Base-by-base conservation (phyloP, 306 rosid genomes). In the Abrus pulchellus region DNA sequence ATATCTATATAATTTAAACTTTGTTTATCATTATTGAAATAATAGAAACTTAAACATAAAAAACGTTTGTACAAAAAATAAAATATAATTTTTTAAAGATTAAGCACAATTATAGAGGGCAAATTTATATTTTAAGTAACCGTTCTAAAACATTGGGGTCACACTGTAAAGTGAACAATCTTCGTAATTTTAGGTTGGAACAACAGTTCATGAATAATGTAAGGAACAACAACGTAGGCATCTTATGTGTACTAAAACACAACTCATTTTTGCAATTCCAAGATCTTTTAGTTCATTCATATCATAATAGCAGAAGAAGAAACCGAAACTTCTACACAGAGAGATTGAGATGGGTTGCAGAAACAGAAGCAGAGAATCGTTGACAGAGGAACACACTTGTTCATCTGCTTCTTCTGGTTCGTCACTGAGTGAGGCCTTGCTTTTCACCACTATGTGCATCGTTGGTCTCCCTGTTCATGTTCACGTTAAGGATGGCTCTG, bases 401-500 rank as follows among this genome's bases (percentile, higher is more conserved):
- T 44, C 48, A 5, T 54, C 60, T 45, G 27, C 56, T 44, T 30
- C 73, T 52, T 64, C 79, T 44, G 64, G 68, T 76, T 55, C 86
- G 27, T 82, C 93, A 20, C 54, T 85, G n/a, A 84, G 88, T 61
- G 92, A 92, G 4, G 87, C 90, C 47, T 83, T 94, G 83, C 90
- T 94, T 29, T 82, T 88, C 14, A 86, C 94, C 45, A 94, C 98
- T 72, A 67, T 94, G 87, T 88, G 86, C 86, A 85, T 94, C 84
- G 78, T 94, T 83, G 98, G 97, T 38, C 86, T 84, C 64, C 92
- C 91, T 0, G 98, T 92, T 20, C 93, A 94, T 56, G 97, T 91
- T 54, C 97, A 89, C 29, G 85, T 91, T 48, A 91, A 75, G 72
- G 94, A 94, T 83, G 97, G 97, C 59, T 94, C 98, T 53, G 87